These are phyloP conservation scores for Lasiosphaeria miniovina DNA, from an alignment of 495 filamentous ascomycete species.

Conservation along the genomic window DNA sequence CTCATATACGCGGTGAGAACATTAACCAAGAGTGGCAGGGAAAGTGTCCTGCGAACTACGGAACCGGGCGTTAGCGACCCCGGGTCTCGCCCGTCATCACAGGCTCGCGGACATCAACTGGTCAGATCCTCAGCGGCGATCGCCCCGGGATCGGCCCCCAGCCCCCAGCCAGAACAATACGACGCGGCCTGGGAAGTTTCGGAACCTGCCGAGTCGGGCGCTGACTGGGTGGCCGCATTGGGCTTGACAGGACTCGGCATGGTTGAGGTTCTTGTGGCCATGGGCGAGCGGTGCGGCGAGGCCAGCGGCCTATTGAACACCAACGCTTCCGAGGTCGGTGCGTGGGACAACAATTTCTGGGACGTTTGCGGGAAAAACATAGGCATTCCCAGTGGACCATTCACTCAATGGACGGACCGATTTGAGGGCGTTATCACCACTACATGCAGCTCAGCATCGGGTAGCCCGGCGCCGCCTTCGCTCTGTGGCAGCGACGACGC, in stretches of 20 bases:
- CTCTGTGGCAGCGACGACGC: no score
- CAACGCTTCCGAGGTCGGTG: neutral
- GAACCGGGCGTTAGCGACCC: no score
- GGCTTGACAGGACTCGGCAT: neutral
- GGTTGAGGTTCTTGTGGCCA: neutral
- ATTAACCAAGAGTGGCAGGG: conserved; percentile 13
- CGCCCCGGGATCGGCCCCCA: neutral
- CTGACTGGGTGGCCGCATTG: neutral
- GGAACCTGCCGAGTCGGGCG: neutral
- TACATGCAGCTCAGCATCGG: no score
- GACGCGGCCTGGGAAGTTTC: neutral
- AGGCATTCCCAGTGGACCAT: neutral
- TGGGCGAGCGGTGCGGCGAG: neutral
- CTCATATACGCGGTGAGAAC: conserved; percentile 39
- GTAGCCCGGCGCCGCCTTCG: no score
- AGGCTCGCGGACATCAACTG: no score
- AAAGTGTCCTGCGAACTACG: no score
- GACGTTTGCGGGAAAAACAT: neutral
- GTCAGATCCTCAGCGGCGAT: neutral
- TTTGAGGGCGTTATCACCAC: no score
- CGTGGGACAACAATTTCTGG: neutral
- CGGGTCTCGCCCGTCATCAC: no score
- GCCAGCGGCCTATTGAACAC: neutral
- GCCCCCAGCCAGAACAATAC: neutral
- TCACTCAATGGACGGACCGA: neutral